These are phyloP conservation scores for Murraya koenigii DNA, from an alignment of 345 rosid genomes.

Conservation along the genomic window DNA sequence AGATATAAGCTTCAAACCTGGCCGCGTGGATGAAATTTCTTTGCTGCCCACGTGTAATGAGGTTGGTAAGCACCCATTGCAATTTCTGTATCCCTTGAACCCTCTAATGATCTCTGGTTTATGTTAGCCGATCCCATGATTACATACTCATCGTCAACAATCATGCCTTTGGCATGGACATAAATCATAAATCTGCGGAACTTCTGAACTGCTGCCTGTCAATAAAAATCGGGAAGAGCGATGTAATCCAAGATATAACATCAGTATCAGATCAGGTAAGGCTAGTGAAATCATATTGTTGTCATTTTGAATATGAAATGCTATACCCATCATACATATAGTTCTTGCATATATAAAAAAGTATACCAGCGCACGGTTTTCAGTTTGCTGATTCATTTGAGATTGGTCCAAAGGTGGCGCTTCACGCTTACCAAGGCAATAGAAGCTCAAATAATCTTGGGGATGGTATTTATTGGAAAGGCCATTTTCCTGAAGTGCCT, in stretches of 20 bases:
- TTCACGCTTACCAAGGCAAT: slow-evolving; percentile 73
- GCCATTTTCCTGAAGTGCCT: slow-evolving; percentile 45
- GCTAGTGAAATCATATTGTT: not conserved
- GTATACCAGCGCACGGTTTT: slow-evolving; percentile 45
- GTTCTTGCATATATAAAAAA: not conserved
- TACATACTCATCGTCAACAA: slow-evolving; percentile 71
- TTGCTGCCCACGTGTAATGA: slow-evolving; percentile 52
- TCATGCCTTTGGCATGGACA: slow-evolving; percentile 75
- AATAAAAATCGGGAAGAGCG: not conserved
- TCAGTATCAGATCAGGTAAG: not conserved
- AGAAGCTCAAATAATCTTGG: slow-evolving; percentile 62
- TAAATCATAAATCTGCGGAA: slow-evolving; percentile 62
- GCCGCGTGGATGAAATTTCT: slow-evolving; percentile 46
- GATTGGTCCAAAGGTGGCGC: slow-evolving; percentile 16
- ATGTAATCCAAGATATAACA: not conserved
- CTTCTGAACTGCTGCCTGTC: slow-evolving; percentile 47
- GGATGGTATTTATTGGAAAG: slow-evolving; percentile 42
- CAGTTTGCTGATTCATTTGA: slow-evolving; percentile 24
- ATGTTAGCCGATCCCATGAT: slow-evolving; percentile 70
- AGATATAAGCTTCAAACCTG: slow-evolving; percentile 37
- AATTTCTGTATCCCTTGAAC: slow-evolving; percentile 75
- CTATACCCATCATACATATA: not conserved
- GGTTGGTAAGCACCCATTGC: slow-evolving; percentile 78
- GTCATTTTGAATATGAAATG: not conserved
- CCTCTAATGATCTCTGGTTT: slow-evolving; percentile 77